Percentiles rank a stretch among this genome's conserved stretches.
Conservation (phyloP, 2,329 filamentous ascomycete species). For the Stemphylium lycopersici region DNA sequence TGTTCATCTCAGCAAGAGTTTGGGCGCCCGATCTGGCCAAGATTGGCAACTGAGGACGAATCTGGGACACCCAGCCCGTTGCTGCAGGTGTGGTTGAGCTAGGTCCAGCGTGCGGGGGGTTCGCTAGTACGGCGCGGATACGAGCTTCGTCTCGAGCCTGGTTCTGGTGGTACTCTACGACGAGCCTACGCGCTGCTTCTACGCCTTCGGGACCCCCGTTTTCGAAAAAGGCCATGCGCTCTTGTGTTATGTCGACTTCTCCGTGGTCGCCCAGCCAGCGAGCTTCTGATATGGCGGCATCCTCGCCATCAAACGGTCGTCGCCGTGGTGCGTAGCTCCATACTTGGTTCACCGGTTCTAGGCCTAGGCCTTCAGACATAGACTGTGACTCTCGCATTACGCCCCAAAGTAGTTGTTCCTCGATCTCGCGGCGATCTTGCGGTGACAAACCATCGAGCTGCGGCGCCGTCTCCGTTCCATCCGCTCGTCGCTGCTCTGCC, state of each 20-base stretch:
- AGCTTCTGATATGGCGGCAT: not conserved
- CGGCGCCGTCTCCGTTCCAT: slow-evolving; percentile 28
- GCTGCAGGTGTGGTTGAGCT: not conserved
- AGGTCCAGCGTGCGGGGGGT: not conserved
- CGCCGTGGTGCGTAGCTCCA: slow-evolving; percentile 27
- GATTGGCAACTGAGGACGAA: not conserved
- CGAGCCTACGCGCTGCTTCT: slow-evolving; percentile 2
- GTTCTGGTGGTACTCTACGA: not conserved
- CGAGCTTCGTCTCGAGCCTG: not conserved
- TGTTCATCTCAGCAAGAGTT: not conserved
- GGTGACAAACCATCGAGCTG: slow-evolving; percentile 27
- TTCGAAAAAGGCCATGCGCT: not conserved
- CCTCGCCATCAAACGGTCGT: not conserved
- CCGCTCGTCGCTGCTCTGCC: slow-evolving; percentile 47
- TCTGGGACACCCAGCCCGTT: not conserved
- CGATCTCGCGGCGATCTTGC: slow-evolving; percentile 37
- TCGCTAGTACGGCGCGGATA: slow-evolving; percentile 1
- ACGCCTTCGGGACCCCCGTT: not conserved
- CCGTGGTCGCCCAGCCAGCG: not conserved
- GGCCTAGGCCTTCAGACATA: slow-evolving; percentile 11
- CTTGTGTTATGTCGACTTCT: not conserved
- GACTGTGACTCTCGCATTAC: slow-evolving; percentile 38
- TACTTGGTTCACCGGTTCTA: slow-evolving; percentile 26
- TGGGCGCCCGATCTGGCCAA: not conserved
- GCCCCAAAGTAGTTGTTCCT: slow-evolving; percentile 43